Evolutionary conservation across 1,284 basidiomycete species (phyloP), one percentile per base, ranked within the genome.

Genomic region (Trametes sp.): DNA sequence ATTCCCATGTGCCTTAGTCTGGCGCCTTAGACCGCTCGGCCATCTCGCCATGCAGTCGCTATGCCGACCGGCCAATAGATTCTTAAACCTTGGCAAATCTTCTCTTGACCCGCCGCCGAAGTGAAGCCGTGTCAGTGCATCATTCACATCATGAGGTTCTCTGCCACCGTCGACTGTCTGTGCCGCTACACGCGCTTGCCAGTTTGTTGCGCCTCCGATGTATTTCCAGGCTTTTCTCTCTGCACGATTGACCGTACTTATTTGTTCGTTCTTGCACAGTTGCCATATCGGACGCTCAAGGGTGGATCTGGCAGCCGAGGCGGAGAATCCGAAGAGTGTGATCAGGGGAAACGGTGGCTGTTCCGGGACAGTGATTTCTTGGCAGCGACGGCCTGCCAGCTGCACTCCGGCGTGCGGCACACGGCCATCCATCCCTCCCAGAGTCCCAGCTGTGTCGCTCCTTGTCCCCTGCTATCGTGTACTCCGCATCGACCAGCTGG

Each of bases 1-100:
- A n/a, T n/a, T n/a, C n/a, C n/a, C n/a, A n/a, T n/a, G n/a, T n/a
- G n/a, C 87, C 87, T 87, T 88, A 88, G 86, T 89, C 88, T 89
- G 85, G 87, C 87, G 87, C 87, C 88, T 89, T 89, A 85, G 87
- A 90, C 87, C 87, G 86, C 87, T 89, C 88, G 88, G 87, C 87
- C 87, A 89, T 88, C 87, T 87, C 84, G 63, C 71, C 71, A n/a
- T n/a, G n/a, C n/a, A n/a, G n/a, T n/a, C n/a, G n/a, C n/a, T n/a
- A n/a, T n/a, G n/a, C n/a, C n/a, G n/a, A n/a, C n/a, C n/a, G n/a
- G n/a, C n/a, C n/a, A n/a, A n/a, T n/a, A n/a, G n/a, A n/a, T n/a
- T n/a, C n/a, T n/a, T n/a, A n/a, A n/a, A n/a, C n/a, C n/a, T n/a
- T n/a, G n/a, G n/a, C n/a, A n/a, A n/a, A n/a, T n/a, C n/a, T n/a